Percentiles rank a stretch among this genome's conserved stretches.
Evolutionary conservation across 352 stramenopile genomes (phyloP).

Genomic region (Globisporangium lucens): DNA sequence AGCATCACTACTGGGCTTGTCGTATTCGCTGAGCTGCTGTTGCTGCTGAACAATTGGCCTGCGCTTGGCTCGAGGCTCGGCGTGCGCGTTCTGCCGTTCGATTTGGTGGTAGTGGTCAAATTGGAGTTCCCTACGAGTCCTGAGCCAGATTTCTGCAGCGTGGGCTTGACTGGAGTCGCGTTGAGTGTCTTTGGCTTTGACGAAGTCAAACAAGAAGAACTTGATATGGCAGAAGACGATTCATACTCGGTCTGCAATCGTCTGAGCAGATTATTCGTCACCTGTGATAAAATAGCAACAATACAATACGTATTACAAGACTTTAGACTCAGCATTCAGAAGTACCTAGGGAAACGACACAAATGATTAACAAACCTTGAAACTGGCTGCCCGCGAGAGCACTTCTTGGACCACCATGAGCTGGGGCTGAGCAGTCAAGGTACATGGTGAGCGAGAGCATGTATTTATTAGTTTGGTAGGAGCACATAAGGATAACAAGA

Average conservation of each 20-base stretch:
- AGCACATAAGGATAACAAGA: too few species aligned
- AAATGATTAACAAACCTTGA: conserved; percentile 7
- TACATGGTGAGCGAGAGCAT: background rate
- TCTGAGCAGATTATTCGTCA: conserved; percentile 3
- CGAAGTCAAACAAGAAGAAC: background rate
- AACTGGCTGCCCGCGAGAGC: background rate
- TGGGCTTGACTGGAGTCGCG: background rate
- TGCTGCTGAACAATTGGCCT: background rate
- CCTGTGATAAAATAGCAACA: background rate
- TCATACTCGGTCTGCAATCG: background rate
- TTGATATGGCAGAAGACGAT: background rate
- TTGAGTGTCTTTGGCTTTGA: conserved; percentile 2
- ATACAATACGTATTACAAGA: background rate
- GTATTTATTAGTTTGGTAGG: background rate
- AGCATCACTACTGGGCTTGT: background rate
- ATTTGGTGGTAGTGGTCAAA: background rate
- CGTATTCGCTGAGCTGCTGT: background rate
- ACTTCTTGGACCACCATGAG: conserved; percentile 1
- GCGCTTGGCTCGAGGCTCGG: conserved; percentile 5
- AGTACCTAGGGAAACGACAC: too few species aligned
- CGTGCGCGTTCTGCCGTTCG: background rate
- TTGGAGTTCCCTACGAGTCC: background rate
- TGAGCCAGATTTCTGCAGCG: background rate
- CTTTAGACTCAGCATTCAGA: background rate
- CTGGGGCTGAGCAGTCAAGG: background rate